These are phyloP conservation scores for Marasmius tenuissimus DNA, from an alignment of 1,284 basidiomycete genomes.

Conservation along the genomic window DNA sequence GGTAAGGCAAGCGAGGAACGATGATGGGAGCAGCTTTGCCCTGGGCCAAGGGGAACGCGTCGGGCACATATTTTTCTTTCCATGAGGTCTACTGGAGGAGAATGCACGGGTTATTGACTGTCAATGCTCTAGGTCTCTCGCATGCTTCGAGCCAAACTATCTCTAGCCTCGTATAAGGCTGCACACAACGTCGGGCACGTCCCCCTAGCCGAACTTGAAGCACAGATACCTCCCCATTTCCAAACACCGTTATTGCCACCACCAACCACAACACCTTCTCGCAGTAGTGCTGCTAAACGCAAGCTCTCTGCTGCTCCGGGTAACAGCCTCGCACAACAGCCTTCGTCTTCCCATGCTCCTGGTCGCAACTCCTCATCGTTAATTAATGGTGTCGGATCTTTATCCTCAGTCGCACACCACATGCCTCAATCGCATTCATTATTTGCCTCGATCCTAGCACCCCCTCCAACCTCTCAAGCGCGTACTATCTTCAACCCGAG, in stretches of 20 bases:
- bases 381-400: conserved; percentile 22
- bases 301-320: conserved; percentile 49
- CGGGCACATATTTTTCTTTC: background rate
- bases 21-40: background rate
- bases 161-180: conserved; percentile 81
- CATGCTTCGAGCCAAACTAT: conserved; percentile 70
- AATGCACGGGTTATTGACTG: background rate
- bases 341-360: conserved; percentile 39
- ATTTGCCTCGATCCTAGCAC: conserved; percentile 71
- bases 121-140: conserved; percentile 61
- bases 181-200: conserved; percentile 65
- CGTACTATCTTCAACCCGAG: conserved; percentile 71
- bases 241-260: conserved; percentile 25
- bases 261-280: conserved; percentile 37
- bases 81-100: background rate
- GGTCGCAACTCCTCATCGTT: conserved; percentile 38
- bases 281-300: conserved; percentile 57
- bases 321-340: conserved; percentile 49
- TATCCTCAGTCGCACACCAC: background rate
- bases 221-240: conserved; percentile 39
- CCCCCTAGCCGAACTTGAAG: conserved; percentile 68
- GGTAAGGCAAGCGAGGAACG: background rate
- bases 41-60: background rate
- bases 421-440: conserved; percentile 48
- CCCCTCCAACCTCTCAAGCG: conserved; percentile 70